Base-by-base conservation (phyloP, 108 stramenopile genomes). In the Phaeodactylum tricornutum region DNA sequence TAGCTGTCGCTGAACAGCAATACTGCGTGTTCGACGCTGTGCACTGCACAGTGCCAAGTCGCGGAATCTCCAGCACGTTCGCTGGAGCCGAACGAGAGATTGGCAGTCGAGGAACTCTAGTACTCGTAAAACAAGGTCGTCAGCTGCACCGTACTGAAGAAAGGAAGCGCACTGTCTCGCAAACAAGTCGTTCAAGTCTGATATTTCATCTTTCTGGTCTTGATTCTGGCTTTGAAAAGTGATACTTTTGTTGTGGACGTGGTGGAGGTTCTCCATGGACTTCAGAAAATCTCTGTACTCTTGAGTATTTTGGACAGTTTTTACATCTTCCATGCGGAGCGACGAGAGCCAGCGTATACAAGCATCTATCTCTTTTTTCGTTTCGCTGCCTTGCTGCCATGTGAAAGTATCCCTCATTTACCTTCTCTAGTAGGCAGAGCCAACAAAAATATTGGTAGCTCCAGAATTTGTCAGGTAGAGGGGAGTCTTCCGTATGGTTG, bases 71-170 rank as follows among this genome's bases (percentile, higher is more conserved):
- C 69, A 68, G 47, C 84, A 87, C 0, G 78, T 77, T 1, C 54
- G 37, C 1, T 77, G 59, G n/a, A 66, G 62, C 35, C 71, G 59
- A 5, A 80, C 69, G 15, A 87, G 51, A 11, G 69, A 76, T 24
- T 61, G 60, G 44, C 78, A 81, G 24, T 75, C 75, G 38, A 82
- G 38, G 53, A 67, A 87, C 29, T 82, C 84, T 36, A 81, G 75
- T 46, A 80, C 54, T 26, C 79, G 45, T n/a, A 81, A 53, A 12
- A 79, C 26, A 15, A 79, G 66, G 57, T 85, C 84, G 41, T 85
- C 84, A n/a, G 73, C 71, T 28, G 64, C 57, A 17, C 70, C 29
- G 37, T 79, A 58, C 43, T 78, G 79, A 28, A 85, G 62, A 47
- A 76, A 79, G 50, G 74, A 62, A 3, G 2, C 21, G 4, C 21